Base-by-base conservation (phyloP, 768 basidiomycete species). In the Suillus paluster region DNA sequence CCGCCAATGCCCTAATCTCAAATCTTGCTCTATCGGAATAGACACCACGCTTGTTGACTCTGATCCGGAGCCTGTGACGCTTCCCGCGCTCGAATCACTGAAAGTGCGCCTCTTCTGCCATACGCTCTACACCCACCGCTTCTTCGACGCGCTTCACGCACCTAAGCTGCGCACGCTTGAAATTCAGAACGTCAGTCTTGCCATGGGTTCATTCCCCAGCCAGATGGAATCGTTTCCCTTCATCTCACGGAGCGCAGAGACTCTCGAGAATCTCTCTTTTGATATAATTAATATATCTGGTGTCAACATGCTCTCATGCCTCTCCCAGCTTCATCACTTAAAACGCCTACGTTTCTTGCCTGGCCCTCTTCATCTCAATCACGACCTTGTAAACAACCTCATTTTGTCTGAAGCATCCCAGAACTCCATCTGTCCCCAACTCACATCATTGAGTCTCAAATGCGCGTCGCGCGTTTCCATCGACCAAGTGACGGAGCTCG, bases 361-460 rank as follows among this genome's bases (percentile, higher is more conserved):
- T 5, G 69, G 74, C 14, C 49, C 69, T n/a, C 64, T 76, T 5
- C 63, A 73, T n/a, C 70, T 74, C 42, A 74, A 76, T 42, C 73
- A 76, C 15, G 71, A 69, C 15, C 69, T 74, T 49, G 41, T 74
- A 42, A 36, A 62, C n/a, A 71, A 63, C 39, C 71, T 76, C 19
- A 23, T 66, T 10, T 34, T 33, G n/a, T 33, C 56, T 14, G 25
- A 19, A 38, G 36, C 52, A 5, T 8, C 39, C 5, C 34, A 39
- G 10, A 25, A 30, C 33, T 30, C 19, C 3, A 30, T 71, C 2
- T 75, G 73, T 57, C 74, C 72, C 0, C 41, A 46, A 9, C 72
- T 73, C 41, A 62, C 70, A 58, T 60, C 45, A 21, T 66, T 73
- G 30, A 69, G 69, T 11, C 25, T 73, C 58, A 45, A 69, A 14